Conservation (phyloP, 495 filamentous ascomycete genomes). For the Pyrenopolyporus hunteri region DNA sequence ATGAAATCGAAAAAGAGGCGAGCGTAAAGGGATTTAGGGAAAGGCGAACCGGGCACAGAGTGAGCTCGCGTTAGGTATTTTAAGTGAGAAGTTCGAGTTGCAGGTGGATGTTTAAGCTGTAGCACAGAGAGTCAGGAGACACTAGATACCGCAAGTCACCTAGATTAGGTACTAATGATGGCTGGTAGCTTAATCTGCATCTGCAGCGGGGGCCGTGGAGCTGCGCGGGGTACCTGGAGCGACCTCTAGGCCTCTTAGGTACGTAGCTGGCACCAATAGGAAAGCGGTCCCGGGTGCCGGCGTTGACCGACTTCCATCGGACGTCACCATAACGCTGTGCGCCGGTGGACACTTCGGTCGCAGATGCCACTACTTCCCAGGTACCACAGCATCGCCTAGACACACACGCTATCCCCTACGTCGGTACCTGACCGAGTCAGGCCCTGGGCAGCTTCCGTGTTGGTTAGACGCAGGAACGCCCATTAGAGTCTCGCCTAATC, state of each 20-base stretch:
- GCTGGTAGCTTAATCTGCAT: too few relatives aligned
- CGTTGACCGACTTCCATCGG: slow-evolving; percentile 31
- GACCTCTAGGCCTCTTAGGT: background rate
- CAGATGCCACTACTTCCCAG: background rate
- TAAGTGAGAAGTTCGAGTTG: too few relatives aligned
- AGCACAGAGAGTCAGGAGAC: too few relatives aligned
- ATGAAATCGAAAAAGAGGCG: too few relatives aligned
- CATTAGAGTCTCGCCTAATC: slow-evolving; percentile 15
- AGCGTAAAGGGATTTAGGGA: too few relatives aligned
- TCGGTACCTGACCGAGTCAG: slow-evolving; percentile 1
- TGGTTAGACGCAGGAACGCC: slow-evolving; percentile 27
- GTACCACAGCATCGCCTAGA: background rate
- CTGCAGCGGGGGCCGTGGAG: too few relatives aligned
- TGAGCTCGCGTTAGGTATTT: too few relatives aligned
- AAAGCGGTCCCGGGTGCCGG: slow-evolving; percentile 24
- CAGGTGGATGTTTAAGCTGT: too few relatives aligned
- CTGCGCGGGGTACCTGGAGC: too few relatives aligned
- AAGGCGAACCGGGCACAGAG: too few relatives aligned
- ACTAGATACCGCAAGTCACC: too few relatives aligned
- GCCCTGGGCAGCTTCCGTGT: background rate
- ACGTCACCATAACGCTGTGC: slow-evolving; percentile 22
- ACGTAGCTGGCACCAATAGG: slow-evolving; percentile 18
- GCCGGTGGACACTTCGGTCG: slow-evolving; percentile 29
- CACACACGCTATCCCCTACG: background rate
- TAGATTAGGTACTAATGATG: too few relatives aligned